phyloP scores from a whole-genome alignment of 345 rosid genomes.

The Kandelia obovata region DNA sequence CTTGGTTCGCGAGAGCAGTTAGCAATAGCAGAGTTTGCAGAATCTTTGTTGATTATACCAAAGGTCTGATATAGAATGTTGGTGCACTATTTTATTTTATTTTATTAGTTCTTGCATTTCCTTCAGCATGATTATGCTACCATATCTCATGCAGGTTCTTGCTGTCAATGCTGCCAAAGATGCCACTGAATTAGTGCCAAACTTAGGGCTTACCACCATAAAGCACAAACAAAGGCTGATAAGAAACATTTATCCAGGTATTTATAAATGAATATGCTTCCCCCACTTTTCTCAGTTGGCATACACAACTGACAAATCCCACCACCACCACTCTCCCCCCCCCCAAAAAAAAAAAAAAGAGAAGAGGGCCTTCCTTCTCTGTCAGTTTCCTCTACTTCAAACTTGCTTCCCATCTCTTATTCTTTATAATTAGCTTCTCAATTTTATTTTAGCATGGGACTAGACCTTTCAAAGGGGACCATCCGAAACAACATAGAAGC shows the following conservation, averaged over 20 bases:
- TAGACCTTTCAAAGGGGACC: slow-evolving; percentile 76
- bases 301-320: too few relatives aligned
- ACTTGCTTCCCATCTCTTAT: not conserved
- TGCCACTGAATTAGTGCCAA: slow-evolving; percentile 91
- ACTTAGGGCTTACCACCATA: slow-evolving; percentile 87
- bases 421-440: slow-evolving; percentile 1
- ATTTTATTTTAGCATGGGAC: slow-evolving; percentile 75
- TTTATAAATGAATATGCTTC: not conserved
- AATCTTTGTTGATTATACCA: slow-evolving; percentile 76
- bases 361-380: too few relatives aligned
- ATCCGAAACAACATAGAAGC: slow-evolving; percentile 95
- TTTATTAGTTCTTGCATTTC: too few relatives aligned
- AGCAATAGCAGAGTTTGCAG: slow-evolving; percentile 96
- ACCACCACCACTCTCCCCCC: too few relatives aligned
- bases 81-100: too few relatives aligned
- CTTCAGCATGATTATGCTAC: not conserved
- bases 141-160: slow-evolving; percentile 57
- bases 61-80: slow-evolving; percentile 42
- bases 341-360: too few relatives aligned
- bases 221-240: slow-evolving; percentile 93
- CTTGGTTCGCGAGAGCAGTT: slow-evolving; percentile 91
- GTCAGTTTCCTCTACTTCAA: not conserved
- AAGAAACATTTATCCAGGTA: slow-evolving; percentile 88
- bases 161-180: slow-evolving; percentile 98
- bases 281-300: too few relatives aligned